These are phyloP conservation scores for Orbilia oligospora DNA, from an alignment of 2,329 filamentous ascomycete genomes.

Conservation along the genomic window DNA sequence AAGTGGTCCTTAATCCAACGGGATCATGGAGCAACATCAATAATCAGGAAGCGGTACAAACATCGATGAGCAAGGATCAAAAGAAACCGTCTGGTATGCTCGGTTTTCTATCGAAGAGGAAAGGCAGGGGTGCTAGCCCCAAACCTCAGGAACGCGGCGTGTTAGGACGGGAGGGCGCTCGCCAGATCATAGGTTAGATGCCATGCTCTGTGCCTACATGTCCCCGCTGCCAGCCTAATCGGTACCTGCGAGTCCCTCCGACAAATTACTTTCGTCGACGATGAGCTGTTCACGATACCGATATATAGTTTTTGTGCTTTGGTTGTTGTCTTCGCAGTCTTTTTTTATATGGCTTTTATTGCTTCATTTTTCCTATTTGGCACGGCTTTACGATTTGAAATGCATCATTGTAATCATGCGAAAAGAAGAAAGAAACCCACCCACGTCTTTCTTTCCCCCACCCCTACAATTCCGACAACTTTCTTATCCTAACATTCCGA, in stretches of 20 bases:
- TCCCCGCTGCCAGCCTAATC: conserved; percentile 50
- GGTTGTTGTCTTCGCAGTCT: conserved; percentile 1
- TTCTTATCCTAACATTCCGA: conserved; percentile 25
- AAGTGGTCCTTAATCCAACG: conserved; percentile 89
- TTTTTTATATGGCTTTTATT: conserved; percentile 21
- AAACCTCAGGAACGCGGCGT: conserved; percentile 95
- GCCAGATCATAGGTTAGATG: conserved; percentile 80
- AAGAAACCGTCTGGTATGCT: conserved; percentile 86
- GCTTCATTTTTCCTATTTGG: conserved; percentile 51
- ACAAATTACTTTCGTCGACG: conserved; percentile 17
- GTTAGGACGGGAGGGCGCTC: conserved; percentile 91
- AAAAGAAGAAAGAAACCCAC: conserved; percentile 43
- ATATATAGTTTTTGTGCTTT: conserved; percentile 49
- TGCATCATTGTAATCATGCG: conserved; percentile 60
- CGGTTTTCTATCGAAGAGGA: conserved; percentile 89
- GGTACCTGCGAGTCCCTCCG: conserved; percentile 37
- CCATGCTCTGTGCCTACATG: conserved; percentile 43
- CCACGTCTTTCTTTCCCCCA: conserved; percentile 8
- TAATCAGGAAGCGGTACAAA: conserved; percentile 75
- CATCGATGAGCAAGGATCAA: conserved; percentile 64
- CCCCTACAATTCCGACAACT: conserved; percentile 30
- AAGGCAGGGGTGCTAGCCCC: conserved; percentile 88
- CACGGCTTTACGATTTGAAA: conserved; percentile 60
- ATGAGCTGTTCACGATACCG: conserved; percentile 45
- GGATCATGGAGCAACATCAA: conserved; percentile 93